Conservation (phyloP, 2,329 filamentous ascomycete genomes). For the Ophiostoma pallidulum region DNA sequence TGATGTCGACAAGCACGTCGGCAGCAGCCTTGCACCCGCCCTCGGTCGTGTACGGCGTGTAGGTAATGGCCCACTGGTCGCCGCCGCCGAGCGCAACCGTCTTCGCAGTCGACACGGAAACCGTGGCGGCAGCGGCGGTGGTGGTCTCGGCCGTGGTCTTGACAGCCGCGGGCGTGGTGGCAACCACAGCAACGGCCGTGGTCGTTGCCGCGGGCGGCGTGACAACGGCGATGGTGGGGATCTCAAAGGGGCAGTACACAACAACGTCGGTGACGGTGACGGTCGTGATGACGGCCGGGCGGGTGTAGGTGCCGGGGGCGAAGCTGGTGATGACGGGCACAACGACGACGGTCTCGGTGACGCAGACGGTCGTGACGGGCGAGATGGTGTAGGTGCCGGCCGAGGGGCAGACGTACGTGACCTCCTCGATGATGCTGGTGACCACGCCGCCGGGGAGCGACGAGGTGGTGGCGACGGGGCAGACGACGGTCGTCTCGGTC, state of each 20-base stretch:
- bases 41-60: conserved; percentile 59
- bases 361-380: conserved; percentile 49
- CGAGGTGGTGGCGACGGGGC: conserved; percentile 57
- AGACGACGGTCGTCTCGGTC: conserved; percentile 57
- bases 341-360: conserved; percentile 44
- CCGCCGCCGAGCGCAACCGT: conserved; percentile 30
- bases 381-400: conserved; percentile 66
- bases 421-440: conserved; percentile 39
- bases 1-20: conserved; percentile 54
- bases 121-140: conserved; percentile 18
- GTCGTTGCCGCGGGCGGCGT: conserved; percentile 18
- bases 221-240: conserved; percentile 29
- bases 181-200: conserved; percentile 20
- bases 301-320: conserved; percentile 63
- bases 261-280: conserved; percentile 59
- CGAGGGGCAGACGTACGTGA: conserved; percentile 22
- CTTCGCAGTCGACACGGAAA: conserved; percentile 13
- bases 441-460: conserved; percentile 47
- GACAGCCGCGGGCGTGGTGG: no score
- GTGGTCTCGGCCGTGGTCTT: conserved; percentile 16
- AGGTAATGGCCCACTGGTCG: conserved; percentile 65
- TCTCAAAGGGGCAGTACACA: conserved; percentile 60
- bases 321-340: conserved; percentile 58
- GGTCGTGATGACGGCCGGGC: conserved; percentile 56
- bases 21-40: conserved; percentile 55